A percentile compares a stretch with the other conserved stretches of the same genome.
Evolutionary conservation across 2,329 filamentous ascomycete species (phyloP).

Genomic region (Magnaporthiopsis incrustans): DNA sequence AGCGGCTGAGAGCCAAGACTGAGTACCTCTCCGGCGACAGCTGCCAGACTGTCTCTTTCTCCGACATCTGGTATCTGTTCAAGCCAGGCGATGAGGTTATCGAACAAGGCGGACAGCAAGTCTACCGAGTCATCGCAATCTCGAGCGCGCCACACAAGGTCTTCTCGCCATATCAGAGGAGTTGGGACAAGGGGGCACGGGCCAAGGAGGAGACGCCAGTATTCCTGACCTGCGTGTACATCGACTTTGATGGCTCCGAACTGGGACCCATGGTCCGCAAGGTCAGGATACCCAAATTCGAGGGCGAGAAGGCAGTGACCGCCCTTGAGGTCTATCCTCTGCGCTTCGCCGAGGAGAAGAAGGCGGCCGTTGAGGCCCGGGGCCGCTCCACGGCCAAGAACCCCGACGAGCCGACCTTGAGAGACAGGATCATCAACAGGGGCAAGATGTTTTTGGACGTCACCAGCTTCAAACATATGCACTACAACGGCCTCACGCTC

Average conservation of each 20-base stretch:
- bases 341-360: constrained; percentile 4
- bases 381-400: no score
- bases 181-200: neutral
- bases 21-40: constrained; percentile 7
- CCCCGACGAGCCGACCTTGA: neutral
- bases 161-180: neutral
- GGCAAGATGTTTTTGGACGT: constrained; percentile 17
- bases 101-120: constrained; percentile 15
- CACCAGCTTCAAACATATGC: constrained; percentile 16
- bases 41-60: constrained; percentile 14
- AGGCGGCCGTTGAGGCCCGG: neutral
- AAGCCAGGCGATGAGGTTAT: constrained; percentile 14
- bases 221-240: constrained; percentile 15
- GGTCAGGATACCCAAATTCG: constrained; percentile 19
- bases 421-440: constrained; percentile 14
- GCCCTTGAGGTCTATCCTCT: constrained; percentile 21
- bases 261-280: constrained; percentile 18
- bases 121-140: constrained; percentile 15
- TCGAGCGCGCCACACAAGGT: no score
- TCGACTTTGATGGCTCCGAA: constrained; percentile 23
- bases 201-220: constrained; percentile 7
- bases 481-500: constrained; percentile 20
- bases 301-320: constrained; percentile 17
- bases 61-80: constrained; percentile 20
- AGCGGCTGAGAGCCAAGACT: constrained; percentile 1